Conservation (phyloP, 2,329 filamentous ascomycete species). For the Beauveria sp. region DNA sequence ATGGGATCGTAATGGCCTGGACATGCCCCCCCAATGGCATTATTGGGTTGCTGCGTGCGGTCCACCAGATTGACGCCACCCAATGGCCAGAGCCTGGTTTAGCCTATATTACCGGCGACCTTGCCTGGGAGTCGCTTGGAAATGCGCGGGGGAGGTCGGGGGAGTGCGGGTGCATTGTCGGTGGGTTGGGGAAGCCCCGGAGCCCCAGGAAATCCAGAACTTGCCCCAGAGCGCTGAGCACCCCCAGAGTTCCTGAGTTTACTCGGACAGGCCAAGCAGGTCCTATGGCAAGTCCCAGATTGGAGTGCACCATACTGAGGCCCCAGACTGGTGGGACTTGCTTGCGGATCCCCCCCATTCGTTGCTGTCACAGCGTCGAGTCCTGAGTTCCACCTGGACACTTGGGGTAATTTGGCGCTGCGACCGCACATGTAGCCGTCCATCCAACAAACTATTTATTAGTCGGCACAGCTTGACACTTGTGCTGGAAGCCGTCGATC, state of each 20-base stretch:
- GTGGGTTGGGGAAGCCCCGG: conserved; percentile 8
- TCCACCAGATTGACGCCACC: conserved; percentile 9
- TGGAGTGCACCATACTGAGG: neutral
- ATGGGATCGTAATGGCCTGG: conserved; percentile 9
- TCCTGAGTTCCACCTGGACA: neutral
- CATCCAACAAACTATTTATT: neutral
- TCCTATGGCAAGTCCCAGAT: neutral
- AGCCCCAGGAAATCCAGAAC: conserved; percentile 3
- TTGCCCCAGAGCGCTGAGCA: neutral
- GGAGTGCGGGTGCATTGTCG: conserved; percentile 2
- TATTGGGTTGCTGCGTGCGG: neutral
- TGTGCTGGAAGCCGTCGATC: neutral
- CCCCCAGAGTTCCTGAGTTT: neutral
- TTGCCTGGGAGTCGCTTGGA: neutral
- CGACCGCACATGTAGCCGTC: neutral
- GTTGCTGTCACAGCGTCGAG: neutral
- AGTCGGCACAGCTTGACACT: neutral
- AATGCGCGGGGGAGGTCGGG: conserved; percentile 8
- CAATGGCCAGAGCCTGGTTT: conserved; percentile 1
- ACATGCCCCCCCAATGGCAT: neutral
- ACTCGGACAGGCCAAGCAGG: neutral
- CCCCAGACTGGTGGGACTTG: conserved; percentile 1
- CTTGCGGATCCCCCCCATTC: neutral
- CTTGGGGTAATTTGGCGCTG: neutral
- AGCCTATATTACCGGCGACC: neutral